Evolutionary conservation across 192 early-diverging fungal species (phyloP), one percentile per base, ranked within the genome.

Genomic region (Gaertneriomyces semiglobifer): DNA sequence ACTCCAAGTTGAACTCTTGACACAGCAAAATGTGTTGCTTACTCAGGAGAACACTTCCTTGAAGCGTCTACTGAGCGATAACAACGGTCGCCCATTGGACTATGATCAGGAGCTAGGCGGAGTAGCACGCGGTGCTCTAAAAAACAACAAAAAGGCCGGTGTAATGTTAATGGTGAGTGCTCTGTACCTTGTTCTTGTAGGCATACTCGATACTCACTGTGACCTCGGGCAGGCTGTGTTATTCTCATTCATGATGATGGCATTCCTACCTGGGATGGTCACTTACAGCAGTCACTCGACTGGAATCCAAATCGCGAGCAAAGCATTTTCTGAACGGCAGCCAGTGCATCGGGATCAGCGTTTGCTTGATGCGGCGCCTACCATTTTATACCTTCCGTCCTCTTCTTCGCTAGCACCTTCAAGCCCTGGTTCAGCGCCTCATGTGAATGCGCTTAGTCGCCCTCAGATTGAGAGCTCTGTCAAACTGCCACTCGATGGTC

Each of bases 171-270:
- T 87, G 84, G 81, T 82, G 77, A 73, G 61, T 44, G 3, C 16
- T 39, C 25, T 58, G 5, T 18, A 66, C 58, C 58, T 75, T 48
- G 69, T 63, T 11, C 52, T 70, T 11, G 12, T 38, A 10, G 42
- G 11, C 25, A 11, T 14, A 59, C 9, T 43, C 7, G 9, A 72
- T 70, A 19, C 8, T 33, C 39, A 48, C 38, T 20, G 58, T 0
- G 48, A 14, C 51, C n/a, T 53, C 45, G 54, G 46, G 4, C 69
- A 91, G 92, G 88, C 88, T 8, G 78, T 92, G 51, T 69, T 94
- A 38, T 91, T 94, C 64, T 94, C 92, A 45, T 90, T 94, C 72
- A 88, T 89, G 42, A 53, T 92, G 65, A 86, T 94, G 25, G 25
- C 25, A 46, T 85, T 88, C 51, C 69, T 94, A 58, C 91, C 90